Conservation (phyloP, 1,284 basidiomycete species). For the Pulveroboletus sp. region DNA sequence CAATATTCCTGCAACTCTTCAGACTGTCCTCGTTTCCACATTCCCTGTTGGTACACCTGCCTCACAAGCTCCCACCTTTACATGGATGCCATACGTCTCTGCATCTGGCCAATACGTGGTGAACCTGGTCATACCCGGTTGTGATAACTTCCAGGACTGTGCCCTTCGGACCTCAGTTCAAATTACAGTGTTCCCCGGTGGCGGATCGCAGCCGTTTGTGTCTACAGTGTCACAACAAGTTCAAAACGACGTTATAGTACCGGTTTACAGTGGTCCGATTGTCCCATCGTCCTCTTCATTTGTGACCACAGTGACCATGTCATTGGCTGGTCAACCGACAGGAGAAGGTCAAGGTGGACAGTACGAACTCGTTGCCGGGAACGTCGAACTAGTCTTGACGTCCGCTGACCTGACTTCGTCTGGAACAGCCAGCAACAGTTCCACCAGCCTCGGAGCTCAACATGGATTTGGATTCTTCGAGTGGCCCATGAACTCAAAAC, state of each 20-base stretch:
- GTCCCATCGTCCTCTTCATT: slow-evolving; percentile 74
- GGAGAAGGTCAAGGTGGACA: slow-evolving; percentile 64
- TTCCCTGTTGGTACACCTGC: slow-evolving; percentile 67
- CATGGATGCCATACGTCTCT: slow-evolving; percentile 89
- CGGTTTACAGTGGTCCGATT: slow-evolving; percentile 83
- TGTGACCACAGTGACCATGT: slow-evolving; percentile 73
- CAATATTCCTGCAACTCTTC: slow-evolving; percentile 76
- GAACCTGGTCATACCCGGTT: slow-evolving; percentile 86
- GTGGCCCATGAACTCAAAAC: slow-evolving; percentile 59
- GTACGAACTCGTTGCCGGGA: slow-evolving; percentile 81
- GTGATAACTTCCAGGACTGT: slow-evolving; percentile 80
- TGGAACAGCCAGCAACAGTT: slow-evolving; percentile 35
- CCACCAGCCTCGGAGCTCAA: slow-evolving; percentile 35
- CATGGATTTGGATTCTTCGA: slow-evolving; percentile 77
- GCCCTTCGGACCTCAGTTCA: slow-evolving; percentile 77
- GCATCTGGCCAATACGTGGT: slow-evolving; percentile 86
- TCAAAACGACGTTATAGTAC: slow-evolving; percentile 56
- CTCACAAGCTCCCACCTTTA: slow-evolving; percentile 70
- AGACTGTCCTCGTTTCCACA: slow-evolving; percentile 71
- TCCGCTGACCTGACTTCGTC: slow-evolving; percentile 51
- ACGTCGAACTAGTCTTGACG: slow-evolving; percentile 71
- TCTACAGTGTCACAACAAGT: slow-evolving; percentile 77
- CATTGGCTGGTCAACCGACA: slow-evolving; percentile 58
- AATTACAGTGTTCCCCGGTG: slow-evolving; percentile 81
- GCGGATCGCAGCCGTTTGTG: slow-evolving; percentile 62